Evolutionary conservation across 1,139 yeast genomes (phyloP).

Genomic region (Petasospora fabianii): DNA sequence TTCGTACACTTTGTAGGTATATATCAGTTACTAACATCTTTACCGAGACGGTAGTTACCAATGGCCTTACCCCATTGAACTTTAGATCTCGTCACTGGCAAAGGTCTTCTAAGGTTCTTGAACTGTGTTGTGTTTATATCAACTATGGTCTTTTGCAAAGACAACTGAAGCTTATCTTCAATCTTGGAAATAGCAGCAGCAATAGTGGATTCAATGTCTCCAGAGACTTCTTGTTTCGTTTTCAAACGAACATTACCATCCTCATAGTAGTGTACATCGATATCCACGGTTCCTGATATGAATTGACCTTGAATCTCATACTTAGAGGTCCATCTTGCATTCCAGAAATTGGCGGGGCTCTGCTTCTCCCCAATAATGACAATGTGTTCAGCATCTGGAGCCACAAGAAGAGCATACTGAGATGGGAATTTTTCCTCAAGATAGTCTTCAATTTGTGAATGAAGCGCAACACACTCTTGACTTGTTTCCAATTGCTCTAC

Average conservation of each 20-base stretch:
- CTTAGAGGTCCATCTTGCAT: constrained; percentile 82
- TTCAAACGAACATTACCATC: constrained; percentile 90
- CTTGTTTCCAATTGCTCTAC: constrained; percentile 39
- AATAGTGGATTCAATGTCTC: constrained; percentile 1
- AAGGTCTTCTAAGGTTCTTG: constrained; percentile 81
- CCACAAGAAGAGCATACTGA: constrained; percentile 33
- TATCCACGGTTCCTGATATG: constrained; percentile 51
- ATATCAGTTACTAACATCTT: constrained; percentile 53
- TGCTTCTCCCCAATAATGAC: constrained; percentile 69
- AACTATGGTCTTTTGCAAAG: constrained; percentile 60
- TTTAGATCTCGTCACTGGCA: constrained; percentile 88
- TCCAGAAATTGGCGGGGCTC: constrained; percentile 78
- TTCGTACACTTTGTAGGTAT: neutral
- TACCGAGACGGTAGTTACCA: constrained; percentile 84
- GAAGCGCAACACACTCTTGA: constrained; percentile 19
- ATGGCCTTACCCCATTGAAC: constrained; percentile 95
- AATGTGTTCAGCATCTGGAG: constrained; percentile 42
- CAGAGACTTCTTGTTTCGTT: constrained; percentile 5
- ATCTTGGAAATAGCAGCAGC: constrained; percentile 41
- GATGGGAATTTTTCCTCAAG: constrained; percentile 43
- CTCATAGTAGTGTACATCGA: constrained; percentile 90
- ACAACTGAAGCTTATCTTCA: constrained; percentile 62
- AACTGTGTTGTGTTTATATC: constrained; percentile 77
- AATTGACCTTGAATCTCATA: constrained; percentile 42
- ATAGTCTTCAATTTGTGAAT: constrained; percentile 32